These are phyloP conservation scores for Capsella bursapastoris DNA, from an alignment of 345 rosid genomes.

Conservation along the genomic window DNA sequence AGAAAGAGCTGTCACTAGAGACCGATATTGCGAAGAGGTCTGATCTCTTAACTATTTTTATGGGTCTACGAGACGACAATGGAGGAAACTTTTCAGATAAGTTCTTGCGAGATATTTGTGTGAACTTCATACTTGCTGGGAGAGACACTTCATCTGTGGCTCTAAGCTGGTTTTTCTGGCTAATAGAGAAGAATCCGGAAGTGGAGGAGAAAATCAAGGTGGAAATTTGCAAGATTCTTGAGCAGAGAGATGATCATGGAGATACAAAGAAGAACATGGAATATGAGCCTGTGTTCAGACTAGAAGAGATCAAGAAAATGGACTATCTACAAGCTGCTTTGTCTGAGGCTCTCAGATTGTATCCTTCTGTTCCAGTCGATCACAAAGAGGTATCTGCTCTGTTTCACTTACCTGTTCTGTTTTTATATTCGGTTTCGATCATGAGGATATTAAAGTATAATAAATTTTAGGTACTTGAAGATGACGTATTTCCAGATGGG, in stretches of 20 bases:
- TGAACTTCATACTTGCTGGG: constrained; percentile 86
- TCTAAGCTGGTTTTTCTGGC: constrained; percentile 77
- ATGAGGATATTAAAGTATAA: background rate
- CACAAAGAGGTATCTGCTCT: constrained; percentile 74
- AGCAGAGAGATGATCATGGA: constrained; percentile 44
- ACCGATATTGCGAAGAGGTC: constrained; percentile 46
- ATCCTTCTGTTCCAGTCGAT: constrained; percentile 91
- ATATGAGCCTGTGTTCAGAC: constrained; percentile 42
- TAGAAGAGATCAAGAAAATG: constrained; percentile 88
- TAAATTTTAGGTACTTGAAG: constrained; percentile 60
- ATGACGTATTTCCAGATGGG: constrained; percentile 80
- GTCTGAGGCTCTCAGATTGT: constrained; percentile 77
- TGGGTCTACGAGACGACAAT: constrained; percentile 46
- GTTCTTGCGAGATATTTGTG: constrained; percentile 81
- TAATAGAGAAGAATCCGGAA: constrained; percentile 59
- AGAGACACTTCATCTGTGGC: constrained; percentile 96
- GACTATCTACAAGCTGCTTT: constrained; percentile 82
- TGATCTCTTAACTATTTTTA: constrained; percentile 69
- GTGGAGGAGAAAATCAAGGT: constrained; percentile 61
- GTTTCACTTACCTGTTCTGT: background rate
- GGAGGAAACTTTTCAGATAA: constrained; percentile 66
- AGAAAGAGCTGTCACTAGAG: constrained; percentile 56
- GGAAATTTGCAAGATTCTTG: constrained; percentile 58
- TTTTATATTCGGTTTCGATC: background rate
- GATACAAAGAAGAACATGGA: constrained; percentile 33